phyloP scores from a whole-genome alignment of 371 early-diverging fungal species.

The Mortierella sp. region DNA sequence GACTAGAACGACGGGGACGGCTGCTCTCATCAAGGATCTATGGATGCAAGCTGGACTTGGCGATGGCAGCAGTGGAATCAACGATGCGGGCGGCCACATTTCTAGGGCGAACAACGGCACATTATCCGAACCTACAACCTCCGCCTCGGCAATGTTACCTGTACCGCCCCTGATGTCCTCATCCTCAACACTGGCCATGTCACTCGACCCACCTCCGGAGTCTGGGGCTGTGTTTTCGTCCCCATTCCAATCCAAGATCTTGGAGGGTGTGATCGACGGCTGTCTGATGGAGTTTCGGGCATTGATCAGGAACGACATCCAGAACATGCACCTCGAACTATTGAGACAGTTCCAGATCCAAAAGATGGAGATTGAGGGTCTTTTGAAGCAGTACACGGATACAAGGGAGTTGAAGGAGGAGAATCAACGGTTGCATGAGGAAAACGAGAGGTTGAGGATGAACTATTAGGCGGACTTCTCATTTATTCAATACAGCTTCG shows the following conservation, averaged over 20 bases:
- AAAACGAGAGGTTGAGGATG: conserved; percentile 63
- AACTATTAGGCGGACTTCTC: conserved; percentile 23
- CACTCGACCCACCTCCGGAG: neutral
- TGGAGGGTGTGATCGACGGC: conserved; percentile 67
- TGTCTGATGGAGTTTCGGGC: conserved; percentile 65
- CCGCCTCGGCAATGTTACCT: neutral
- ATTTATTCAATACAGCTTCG: neutral
- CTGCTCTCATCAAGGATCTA: conserved; percentile 21
- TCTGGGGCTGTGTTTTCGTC: neutral
- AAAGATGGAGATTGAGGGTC: conserved; percentile 69
- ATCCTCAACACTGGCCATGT: neutral
- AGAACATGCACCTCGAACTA: conserved; percentile 76
- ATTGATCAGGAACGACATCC: conserved; percentile 67
- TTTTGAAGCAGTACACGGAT: conserved; percentile 61
- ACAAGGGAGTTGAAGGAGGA: conserved; percentile 59
- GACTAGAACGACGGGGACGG: neutral
- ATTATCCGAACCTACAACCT: neutral
- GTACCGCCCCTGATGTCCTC: neutral
- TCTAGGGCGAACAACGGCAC: neutral
- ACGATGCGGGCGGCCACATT: neutral
- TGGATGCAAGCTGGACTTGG: conserved; percentile 45
- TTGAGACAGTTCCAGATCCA: conserved; percentile 75
- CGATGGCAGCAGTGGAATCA: neutral
- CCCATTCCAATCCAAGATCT: conserved; percentile 58
- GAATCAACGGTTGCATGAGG: conserved; percentile 62